Base-by-base conservation (phyloP, 805 yeast genomes). In the Starmerella sp. region DNA sequence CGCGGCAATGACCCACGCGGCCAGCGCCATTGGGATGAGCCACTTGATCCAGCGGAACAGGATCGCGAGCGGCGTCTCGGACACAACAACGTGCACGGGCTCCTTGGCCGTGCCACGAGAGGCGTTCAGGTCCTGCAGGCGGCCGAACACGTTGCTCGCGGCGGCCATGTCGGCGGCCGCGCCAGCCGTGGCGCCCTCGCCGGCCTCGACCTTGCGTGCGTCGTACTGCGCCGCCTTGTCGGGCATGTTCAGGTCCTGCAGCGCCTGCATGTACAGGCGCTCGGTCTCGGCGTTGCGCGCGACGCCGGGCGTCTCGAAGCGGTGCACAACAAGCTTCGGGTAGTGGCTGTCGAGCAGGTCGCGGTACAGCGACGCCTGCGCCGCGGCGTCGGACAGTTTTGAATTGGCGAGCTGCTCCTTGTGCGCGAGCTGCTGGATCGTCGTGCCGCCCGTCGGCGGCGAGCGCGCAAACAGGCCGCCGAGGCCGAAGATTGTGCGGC, bases 321-420 rank as follows among this genome's bases (percentile, higher is more conserved):
- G 78, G 55, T 93, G 84, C n/a, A 91, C 88, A 6, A 93, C 96
- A 53, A 91, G 83, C 64, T 89, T 95, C n/a, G 98, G 97, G 67
- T 88, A 93, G 70, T 86, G 86, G 54, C 91, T 78, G 55, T 79
- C 79, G 60, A 93, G 69, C 48, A 93, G 73, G 13, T 81, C 75
- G 58, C 78, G 77, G 72, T 93, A 93, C 65, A 93, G 91, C 54
- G 80, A 83, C 1, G 95, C 90, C 71, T 93, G 99, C 6, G 79
- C 74, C 4, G 67, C 71, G 1, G 97, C 78, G 68, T 86, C 84
- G 48, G 74, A 69, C 47, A 86, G 69, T 54, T 85, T 83, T 57
- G 77, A 72, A 70, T 93, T 93, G 43, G 99, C 99, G n/a, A 76
- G 74, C 67, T 84, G 88, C 69, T 93, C 99, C 66, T 81, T 77